Evolutionary conservation across 2,329 filamentous ascomycete species (phyloP).

Genomic region (Cytospora mali): DNA sequence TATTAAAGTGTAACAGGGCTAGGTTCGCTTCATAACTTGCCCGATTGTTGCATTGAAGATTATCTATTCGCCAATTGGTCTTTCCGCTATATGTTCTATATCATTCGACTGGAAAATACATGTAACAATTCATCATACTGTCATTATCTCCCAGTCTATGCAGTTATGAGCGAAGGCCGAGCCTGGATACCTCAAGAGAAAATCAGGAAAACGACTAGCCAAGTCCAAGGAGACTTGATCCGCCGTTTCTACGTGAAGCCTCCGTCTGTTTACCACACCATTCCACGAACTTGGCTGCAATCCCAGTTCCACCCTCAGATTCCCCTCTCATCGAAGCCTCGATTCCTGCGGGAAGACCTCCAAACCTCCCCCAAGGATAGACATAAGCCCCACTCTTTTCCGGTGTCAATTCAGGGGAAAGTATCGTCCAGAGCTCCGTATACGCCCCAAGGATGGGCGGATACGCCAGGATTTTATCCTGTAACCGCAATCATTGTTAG

Average conservation of each 20-base stretch:
- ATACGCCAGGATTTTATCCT: conserved; percentile 2
- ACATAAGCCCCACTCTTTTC: conserved; percentile 36
- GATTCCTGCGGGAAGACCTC: conserved; percentile 5
- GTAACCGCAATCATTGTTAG: conserved; percentile 4
- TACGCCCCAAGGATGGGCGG: conserved; percentile 46
- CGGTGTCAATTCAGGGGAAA: conserved; percentile 46
- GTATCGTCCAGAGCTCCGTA: conserved; percentile 50
- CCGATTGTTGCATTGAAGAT: too few species aligned
- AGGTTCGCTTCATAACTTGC: too few species aligned
- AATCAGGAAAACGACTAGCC: too few species aligned
- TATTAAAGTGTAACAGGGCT: too few species aligned
- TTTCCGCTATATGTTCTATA: too few species aligned
- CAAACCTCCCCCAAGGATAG: conserved; percentile 28
- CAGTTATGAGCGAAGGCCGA: too few species aligned
- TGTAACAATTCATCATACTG: too few species aligned
- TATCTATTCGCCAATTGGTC: too few species aligned
- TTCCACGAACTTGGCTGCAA: not conserved
- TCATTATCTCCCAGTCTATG: too few species aligned
- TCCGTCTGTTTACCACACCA: conserved; percentile 18
- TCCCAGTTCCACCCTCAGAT: conserved; percentile 11
- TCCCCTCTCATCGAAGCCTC: not conserved
- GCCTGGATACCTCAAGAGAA: too few species aligned
- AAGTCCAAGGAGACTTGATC: too few species aligned
- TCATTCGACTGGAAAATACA: too few species aligned
- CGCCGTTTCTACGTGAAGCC: not conserved